Evolutionary conservation across 805 yeast species (phyloP).

Genomic region (Metschnikowia lachancei): DNA sequence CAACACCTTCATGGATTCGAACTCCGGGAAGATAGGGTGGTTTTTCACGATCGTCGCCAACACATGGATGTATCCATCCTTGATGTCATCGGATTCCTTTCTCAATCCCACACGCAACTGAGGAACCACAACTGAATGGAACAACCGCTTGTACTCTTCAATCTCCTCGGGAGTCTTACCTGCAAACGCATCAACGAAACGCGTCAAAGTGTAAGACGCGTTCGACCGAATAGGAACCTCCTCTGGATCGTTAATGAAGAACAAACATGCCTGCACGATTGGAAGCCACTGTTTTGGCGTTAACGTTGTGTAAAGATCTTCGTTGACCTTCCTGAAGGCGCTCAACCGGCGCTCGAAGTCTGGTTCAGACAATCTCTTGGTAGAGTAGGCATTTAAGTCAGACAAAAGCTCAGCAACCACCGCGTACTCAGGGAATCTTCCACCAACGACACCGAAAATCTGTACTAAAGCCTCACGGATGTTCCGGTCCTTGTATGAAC

Average conservation of each 20-base stretch:
- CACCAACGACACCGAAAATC: conserved; percentile 60
- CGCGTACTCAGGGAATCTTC: conserved; percentile 39
- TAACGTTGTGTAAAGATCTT: conserved; percentile 43
- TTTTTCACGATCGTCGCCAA: conserved; percentile 59
- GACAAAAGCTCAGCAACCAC: conserved; percentile 50
- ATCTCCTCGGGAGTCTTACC: conserved; percentile 25
- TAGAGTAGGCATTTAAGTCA: conserved; percentile 69
- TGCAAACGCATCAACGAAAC: conserved; percentile 61
- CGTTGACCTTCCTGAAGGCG: conserved; percentile 66
- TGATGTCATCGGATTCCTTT: conserved; percentile 53
- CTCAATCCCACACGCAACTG: conserved; percentile 66
- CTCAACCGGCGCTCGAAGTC: conserved; percentile 74
- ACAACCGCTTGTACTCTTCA: conserved; percentile 32
- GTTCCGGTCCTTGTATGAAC: conserved; percentile 54
- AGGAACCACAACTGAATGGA: conserved; percentile 61
- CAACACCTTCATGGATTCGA: conserved; percentile 65
- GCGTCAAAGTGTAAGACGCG: conserved; percentile 60
- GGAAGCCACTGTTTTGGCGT: conserved; percentile 74
- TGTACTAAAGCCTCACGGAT: conserved; percentile 60
- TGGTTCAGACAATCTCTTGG: conserved; percentile 61
- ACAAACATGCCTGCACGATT: conserved; percentile 63
- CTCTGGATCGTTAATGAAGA: conserved; percentile 68
- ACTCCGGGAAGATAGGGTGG: conserved; percentile 44
- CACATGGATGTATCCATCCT: conserved; percentile 67
- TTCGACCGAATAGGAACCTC: conserved; percentile 80